phyloP scores from a whole-genome alignment of 225 moss, liverwort and hornwort genomes.

The Polytrichum formosum region DNA sequence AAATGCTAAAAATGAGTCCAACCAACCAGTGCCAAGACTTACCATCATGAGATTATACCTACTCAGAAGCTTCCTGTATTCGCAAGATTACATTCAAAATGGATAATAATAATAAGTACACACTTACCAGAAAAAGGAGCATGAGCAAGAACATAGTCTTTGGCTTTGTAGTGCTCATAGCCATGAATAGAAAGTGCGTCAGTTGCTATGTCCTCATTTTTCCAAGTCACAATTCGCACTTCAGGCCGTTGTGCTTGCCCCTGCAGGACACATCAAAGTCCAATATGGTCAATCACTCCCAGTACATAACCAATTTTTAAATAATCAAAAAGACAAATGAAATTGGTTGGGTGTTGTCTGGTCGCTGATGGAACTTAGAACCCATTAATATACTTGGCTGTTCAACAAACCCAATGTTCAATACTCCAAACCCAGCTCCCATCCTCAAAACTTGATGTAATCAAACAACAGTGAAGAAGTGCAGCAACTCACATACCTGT shows the following conservation, averaged over 20 bases:
- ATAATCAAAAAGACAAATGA: no score
- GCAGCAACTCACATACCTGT: constrained; percentile 27
- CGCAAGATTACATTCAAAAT: neutral
- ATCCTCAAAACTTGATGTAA: constrained; percentile 4
- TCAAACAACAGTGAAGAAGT: neutral
- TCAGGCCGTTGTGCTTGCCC: constrained; percentile 92
- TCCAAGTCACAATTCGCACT: constrained; percentile 84
- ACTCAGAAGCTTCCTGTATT: no score
- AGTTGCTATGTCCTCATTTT: constrained; percentile 91
- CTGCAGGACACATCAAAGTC: constrained; percentile 27
- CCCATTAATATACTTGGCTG: neutral
- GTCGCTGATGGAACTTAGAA: neutral
- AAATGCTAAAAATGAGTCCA: no score
- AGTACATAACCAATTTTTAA: no score
- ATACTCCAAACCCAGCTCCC: neutral
- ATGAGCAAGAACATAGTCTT: constrained; percentile 92
- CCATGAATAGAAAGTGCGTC: constrained; percentile 94
- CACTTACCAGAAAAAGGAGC: constrained; percentile 78
- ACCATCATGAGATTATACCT: no score
- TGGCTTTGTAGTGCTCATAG: constrained; percentile 95
- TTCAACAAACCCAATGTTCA: neutral
- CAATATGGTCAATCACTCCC: no score
- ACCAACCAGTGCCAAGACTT: no score
- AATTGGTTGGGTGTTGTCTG: no score
- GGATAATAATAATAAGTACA: neutral